Evolutionary conservation across 768 basidiomycete species (phyloP).

Genomic region (Rhodocollybia butyracea): DNA sequence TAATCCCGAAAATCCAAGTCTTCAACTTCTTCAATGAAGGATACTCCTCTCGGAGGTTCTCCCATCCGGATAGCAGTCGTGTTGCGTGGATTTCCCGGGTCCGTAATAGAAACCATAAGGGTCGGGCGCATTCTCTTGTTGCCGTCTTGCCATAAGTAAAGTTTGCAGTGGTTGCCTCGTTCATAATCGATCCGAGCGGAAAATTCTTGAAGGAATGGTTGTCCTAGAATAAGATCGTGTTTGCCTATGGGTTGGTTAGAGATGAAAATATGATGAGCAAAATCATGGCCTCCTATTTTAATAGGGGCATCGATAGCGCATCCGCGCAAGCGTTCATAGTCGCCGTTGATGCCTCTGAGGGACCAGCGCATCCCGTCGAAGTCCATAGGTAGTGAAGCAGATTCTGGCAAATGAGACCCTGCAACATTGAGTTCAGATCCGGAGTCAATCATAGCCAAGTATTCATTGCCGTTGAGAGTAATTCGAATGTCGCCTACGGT

Average conservation of each 20-base stretch:
- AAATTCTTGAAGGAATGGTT: constrained; percentile 14
- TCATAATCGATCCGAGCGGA: constrained; percentile 7
- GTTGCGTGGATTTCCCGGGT: constrained; percentile 2
- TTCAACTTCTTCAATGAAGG: not conserved
- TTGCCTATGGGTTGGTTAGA: not conserved
- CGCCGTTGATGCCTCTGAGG: constrained; percentile 20
- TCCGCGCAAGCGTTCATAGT: constrained; percentile 12
- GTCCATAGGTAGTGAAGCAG: constrained; percentile 50
- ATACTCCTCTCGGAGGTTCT: not conserved
- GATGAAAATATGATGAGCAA: constrained; percentile 26
- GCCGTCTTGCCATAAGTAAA: constrained; percentile 3
- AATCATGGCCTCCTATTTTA: constrained; percentile 14
- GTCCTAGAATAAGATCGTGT: constrained; percentile 16
- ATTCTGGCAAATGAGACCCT: not conserved
- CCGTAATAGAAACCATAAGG: not conserved
- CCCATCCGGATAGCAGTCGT: not conserved
- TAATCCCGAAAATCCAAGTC: not conserved
- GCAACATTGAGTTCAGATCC: constrained; percentile 7
- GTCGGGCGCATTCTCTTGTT: not conserved
- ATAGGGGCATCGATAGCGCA: constrained; percentile 15
- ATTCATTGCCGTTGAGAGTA: not conserved
- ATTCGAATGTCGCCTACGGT: not conserved
- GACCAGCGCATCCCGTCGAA: constrained; percentile 22
- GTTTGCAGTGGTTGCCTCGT: not conserved
- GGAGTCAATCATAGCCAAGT: constrained; percentile 1